Evolutionary conservation across 257 asterid genomes (phyloP).

Genomic region (Phtheirospermum japonicum): DNA sequence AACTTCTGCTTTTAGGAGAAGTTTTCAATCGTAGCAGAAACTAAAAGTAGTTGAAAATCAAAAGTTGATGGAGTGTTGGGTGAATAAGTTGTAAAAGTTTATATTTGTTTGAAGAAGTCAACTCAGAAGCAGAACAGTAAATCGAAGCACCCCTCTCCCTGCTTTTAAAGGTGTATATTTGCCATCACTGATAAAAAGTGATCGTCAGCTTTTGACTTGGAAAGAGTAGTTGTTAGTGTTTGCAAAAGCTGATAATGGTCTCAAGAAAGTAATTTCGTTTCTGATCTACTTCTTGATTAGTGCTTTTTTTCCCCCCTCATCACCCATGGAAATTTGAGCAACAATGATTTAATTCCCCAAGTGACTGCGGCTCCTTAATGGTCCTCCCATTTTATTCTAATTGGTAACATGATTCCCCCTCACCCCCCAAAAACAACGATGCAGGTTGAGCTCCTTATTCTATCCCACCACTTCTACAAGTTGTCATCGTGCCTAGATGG

Average conservation of each 20-base stretch:
- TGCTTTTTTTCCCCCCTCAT: background rate
- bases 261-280: constrained; percentile 7
- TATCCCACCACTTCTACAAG: constrained; percentile 98
- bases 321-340: constrained; percentile 12
- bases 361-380: constrained; percentile 13
- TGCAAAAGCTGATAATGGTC: background rate
- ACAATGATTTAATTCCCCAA: background rate
- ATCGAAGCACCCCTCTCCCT: background rate
- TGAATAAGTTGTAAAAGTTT: background rate
- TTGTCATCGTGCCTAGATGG: constrained; percentile 96
- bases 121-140: too few relatives aligned
- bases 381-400: constrained; percentile 10
- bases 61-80: background rate
- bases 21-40: background rate
- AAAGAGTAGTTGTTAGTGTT: background rate
- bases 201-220: background rate
- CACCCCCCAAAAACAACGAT: constrained; percentile 14
- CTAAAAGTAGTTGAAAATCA: background rate
- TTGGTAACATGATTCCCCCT: background rate
- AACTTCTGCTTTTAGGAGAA: background rate
- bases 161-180: background rate
- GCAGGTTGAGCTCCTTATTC: constrained; percentile 97
- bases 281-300: constrained; percentile 12
- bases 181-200: background rate
- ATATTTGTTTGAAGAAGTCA: too few relatives aligned